A percentile compares a stretch with the other conserved stretches of the same genome.
phyloP scores from a whole-genome alignment of 2,329 filamentous ascomycete genomes.

The Xylaria sp. region DNA sequence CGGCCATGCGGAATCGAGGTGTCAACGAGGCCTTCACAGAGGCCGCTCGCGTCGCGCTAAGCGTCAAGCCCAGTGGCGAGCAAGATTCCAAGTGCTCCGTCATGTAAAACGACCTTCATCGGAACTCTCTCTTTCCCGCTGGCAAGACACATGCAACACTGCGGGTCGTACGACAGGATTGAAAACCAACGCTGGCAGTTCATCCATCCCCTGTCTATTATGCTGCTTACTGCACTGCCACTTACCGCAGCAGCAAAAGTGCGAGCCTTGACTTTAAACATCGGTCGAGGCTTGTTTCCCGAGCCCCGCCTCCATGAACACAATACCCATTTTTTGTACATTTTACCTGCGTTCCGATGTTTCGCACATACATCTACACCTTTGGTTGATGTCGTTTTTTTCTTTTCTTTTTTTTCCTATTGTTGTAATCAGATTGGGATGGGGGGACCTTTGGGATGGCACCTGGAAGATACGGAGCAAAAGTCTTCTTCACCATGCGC shows the following conservation, averaged over 20 bases:
- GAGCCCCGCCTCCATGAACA: constrained; percentile 3
- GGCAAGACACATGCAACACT: neutral
- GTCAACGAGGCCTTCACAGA: constrained; percentile 99
- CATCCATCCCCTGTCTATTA: neutral
- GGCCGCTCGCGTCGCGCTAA: constrained; percentile 86
- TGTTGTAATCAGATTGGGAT: constrained; percentile 11
- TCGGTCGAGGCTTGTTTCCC: neutral
- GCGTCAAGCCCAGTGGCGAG: constrained; percentile 61
- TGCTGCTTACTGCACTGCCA: neutral
- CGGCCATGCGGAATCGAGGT: constrained; percentile 93
- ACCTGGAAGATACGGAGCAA: constrained; percentile 1
- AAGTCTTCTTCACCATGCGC: constrained; percentile 7
- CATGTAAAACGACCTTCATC: constrained; percentile 42
- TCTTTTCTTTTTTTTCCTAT: constrained; percentile 2
- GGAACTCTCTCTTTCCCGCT: neutral
- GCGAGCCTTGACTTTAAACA: constrained; percentile 2
- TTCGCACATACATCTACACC: constrained; percentile 11
- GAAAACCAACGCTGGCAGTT: neutral
- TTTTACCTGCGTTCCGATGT: constrained; percentile 13
- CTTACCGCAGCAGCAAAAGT: neutral
- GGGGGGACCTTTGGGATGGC: constrained; percentile 8
- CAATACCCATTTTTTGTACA: constrained; percentile 17
- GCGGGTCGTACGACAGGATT: neutral
- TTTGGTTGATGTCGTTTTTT: constrained; percentile 6
- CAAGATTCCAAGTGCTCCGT: constrained; percentile 52